Evolutionary conservation across 257 asterid species (phyloP).

Genomic region (Nicotiana tabacum): DNA sequence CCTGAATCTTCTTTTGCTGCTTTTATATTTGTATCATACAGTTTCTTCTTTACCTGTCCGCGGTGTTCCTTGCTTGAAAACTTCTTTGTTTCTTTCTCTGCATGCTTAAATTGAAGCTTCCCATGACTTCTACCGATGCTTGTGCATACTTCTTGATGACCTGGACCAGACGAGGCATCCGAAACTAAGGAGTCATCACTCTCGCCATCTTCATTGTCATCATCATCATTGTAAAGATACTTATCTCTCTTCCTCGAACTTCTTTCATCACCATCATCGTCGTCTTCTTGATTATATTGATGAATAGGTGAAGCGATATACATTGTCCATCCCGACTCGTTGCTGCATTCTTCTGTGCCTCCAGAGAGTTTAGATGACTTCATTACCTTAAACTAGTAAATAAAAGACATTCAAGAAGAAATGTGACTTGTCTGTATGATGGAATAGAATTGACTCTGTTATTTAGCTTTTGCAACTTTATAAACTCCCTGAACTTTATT

Average conservation of each 20-base stretch:
- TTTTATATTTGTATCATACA: conserved; percentile 27
- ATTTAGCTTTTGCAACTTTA: conserved; percentile 11
- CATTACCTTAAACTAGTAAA: conserved; percentile 28
- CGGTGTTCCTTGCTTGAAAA: conserved; percentile 28
- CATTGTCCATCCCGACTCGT: conserved; percentile 89
- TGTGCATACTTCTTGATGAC: conserved; percentile 29
- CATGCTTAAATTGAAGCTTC: conserved; percentile 16
- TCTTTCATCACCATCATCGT: conserved; percentile 12
- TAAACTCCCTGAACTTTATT: conserved; percentile 45
- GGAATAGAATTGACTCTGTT: too few relatives aligned
- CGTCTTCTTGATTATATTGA: conserved; percentile 18
- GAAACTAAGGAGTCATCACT: conserved; percentile 87
- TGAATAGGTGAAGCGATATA: conserved; percentile 53
- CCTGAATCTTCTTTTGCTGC: conserved; percentile 38
- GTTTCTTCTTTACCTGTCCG: conserved; percentile 39
- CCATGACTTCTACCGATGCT: conserved; percentile 6
- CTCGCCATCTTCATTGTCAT: conserved; percentile 24
- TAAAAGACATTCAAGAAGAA: background rate
- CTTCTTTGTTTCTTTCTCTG: conserved; percentile 26
- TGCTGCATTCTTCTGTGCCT: conserved; percentile 63
- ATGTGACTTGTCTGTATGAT: background rate
- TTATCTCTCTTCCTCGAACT: background rate
- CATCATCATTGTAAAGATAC: conserved; percentile 1
- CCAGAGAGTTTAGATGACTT: conserved; percentile 43
- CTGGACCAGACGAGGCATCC: conserved; percentile 86